Percentiles rank a stretch among this genome's conserved stretches.
These are phyloP conservation scores for Aurinia saxatilis DNA, from an alignment of 345 rosid species.

Conservation along the genomic window DNA sequence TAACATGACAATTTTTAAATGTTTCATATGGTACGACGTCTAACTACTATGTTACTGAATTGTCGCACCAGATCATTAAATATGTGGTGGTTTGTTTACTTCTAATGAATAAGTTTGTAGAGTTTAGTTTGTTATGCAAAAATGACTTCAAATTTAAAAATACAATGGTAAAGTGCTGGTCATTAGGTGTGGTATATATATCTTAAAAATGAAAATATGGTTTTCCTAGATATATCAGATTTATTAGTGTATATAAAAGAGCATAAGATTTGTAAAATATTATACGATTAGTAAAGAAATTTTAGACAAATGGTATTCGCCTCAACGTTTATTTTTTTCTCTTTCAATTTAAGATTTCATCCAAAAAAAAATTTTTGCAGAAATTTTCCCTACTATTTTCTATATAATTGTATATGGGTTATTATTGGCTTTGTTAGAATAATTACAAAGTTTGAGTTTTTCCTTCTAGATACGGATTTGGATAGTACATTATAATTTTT, in stretches of 20 bases:
- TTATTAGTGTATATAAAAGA: no score
- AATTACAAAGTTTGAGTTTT: neutral
- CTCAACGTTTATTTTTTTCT: no score
- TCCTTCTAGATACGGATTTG: neutral
- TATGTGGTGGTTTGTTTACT: neutral
- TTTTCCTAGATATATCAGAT: no score
- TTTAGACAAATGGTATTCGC: no score
- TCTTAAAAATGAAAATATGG: no score
- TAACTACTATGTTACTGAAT: slow-evolving; percentile 25
- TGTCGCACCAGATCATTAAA: slow-evolving; percentile 6
- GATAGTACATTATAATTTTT: neutral
- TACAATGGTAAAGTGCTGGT: no score
- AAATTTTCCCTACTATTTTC: neutral
- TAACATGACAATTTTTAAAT: neutral
- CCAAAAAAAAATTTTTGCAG: neutral
- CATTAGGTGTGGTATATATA: no score
- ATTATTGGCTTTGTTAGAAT: neutral
- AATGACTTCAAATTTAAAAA: no score
- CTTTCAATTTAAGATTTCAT: no score
- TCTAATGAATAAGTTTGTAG: neutral
- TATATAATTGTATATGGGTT: neutral
- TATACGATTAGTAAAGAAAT: no score
- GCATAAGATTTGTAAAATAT: no score
- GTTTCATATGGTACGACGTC: slow-evolving; percentile 15
- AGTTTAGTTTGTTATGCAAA: no score